These are phyloP conservation scores for Globisporangium echinulatum DNA, from an alignment of 352 stramenopile genomes.

Conservation along the genomic window DNA sequence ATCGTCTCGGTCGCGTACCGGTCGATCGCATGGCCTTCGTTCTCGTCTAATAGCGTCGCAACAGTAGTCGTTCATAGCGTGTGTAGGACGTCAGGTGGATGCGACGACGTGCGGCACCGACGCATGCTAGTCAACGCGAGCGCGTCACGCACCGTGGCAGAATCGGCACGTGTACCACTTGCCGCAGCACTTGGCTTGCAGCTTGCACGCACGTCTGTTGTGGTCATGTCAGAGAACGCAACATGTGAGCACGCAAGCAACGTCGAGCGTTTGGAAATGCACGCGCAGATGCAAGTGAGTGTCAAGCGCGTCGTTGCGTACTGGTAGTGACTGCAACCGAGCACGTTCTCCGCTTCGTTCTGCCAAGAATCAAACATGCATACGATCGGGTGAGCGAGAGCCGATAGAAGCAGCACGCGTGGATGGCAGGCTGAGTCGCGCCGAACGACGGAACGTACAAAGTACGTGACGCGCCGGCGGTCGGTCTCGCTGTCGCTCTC, in stretches of 20 bases:
- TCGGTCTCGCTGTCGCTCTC: slow-evolving; percentile 47
- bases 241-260: not conserved
- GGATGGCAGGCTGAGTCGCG: too few species aligned
- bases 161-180: slow-evolving; percentile 88
- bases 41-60: slow-evolving; percentile 32
- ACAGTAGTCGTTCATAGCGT: not conserved
- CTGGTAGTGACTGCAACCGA: slow-evolving; percentile 87
- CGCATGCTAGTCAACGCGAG: not conserved
- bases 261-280: not conserved
- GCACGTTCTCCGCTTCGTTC: slow-evolving; percentile 52
- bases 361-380: slow-evolving; percentile 7
- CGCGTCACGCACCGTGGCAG: slow-evolving; percentile 68
- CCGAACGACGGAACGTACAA: slow-evolving; percentile 25
- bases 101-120: too few species aligned
- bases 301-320: slow-evolving; percentile 13
- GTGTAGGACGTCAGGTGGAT: not conserved
- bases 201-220: slow-evolving; percentile 60
- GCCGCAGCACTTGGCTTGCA: slow-evolving; percentile 83
- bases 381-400: too few species aligned
- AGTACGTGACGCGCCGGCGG: slow-evolving; percentile 36
- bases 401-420: too few species aligned
- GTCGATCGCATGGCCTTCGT: slow-evolving; percentile 89
- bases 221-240: not conserved
- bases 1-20: slow-evolving; percentile 92
- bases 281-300: not conserved